phyloP scores from a whole-genome alignment of 2,329 filamentous ascomycete genomes.

The Pestalotiopsis sp. region DNA sequence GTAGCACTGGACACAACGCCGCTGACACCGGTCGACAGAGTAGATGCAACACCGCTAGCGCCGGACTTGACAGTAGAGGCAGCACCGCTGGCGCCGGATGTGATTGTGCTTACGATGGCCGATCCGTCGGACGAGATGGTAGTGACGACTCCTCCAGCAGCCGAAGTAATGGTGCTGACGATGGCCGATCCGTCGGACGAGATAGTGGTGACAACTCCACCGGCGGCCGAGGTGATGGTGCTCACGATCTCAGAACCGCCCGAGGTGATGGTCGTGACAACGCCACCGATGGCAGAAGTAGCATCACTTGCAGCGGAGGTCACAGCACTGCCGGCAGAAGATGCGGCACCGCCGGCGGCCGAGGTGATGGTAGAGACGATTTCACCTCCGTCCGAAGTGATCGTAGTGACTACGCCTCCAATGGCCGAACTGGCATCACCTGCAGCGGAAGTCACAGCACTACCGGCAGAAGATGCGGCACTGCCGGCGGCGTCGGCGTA shows the following conservation, averaged over 20 bases:
- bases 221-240: slow-evolving; percentile 10
- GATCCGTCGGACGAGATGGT: slow-evolving; percentile 8
- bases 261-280: slow-evolving; percentile 9
- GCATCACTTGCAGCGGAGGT: neutral
- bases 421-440: neutral
- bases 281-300: slow-evolving; percentile 2
- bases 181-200: slow-evolving; percentile 1
- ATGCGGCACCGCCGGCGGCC: neutral
- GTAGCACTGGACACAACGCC: slow-evolving; percentile 11
- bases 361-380: slow-evolving; percentile 9
- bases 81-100: slow-evolving; percentile 7
- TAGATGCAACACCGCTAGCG: slow-evolving; percentile 8
- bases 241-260: neutral
- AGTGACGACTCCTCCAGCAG: neutral
- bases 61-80: slow-evolving; percentile 11
- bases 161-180: slow-evolving; percentile 10
- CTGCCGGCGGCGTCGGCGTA: slow-evolving; percentile 9
- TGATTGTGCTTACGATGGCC: slow-evolving; percentile 9
- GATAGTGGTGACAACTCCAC: slow-evolving; percentile 8
- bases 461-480: neutral
- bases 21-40: slow-evolving; percentile 5
- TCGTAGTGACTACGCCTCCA: slow-evolving; percentile 8
- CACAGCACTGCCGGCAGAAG: neutral
- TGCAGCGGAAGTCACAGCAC: neutral
- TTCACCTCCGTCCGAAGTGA: slow-evolving; percentile 6